Conservation (phyloP, 768 basidiomycete species). For the Lactifluus pinguis region DNA sequence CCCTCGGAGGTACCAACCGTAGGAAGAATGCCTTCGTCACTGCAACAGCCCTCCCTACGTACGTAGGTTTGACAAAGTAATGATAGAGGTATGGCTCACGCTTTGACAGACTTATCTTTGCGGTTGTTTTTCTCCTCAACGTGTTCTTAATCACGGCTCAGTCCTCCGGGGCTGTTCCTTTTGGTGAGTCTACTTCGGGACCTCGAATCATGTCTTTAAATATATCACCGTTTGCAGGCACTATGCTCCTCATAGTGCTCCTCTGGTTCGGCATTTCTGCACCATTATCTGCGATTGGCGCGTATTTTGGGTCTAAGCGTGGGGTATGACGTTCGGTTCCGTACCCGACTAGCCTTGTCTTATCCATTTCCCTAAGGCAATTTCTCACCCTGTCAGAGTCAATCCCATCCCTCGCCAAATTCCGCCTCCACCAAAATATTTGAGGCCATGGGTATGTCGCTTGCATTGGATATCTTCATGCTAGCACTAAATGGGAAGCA, state of each 20-base stretch:
- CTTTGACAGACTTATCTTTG: slow-evolving; percentile 60
- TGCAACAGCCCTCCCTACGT: slow-evolving; percentile 84
- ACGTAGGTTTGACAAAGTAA: slow-evolving; percentile 23
- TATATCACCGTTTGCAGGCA: slow-evolving; percentile 37
- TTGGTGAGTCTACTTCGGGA: slow-evolving; percentile 45
- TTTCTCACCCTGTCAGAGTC: slow-evolving; percentile 80
- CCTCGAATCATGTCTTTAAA: background rate
- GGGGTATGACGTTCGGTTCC: slow-evolving; percentile 47
- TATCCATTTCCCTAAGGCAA: slow-evolving; percentile 34
- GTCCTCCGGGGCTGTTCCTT: slow-evolving; percentile 94
- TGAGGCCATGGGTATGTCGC: slow-evolving; percentile 62
- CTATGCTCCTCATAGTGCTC: slow-evolving; percentile 73
- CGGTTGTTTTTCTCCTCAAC: slow-evolving; percentile 82
- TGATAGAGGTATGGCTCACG: background rate
- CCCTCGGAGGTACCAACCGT: slow-evolving; percentile 69
- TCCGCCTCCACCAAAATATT: slow-evolving; percentile 77
- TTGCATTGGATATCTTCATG: background rate
- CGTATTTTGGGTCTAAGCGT: slow-evolving; percentile 78
- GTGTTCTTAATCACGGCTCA: slow-evolving; percentile 76
- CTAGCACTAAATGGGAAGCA: background rate
- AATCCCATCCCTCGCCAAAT: slow-evolving; percentile 96
- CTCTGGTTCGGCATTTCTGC: slow-evolving; percentile 94
- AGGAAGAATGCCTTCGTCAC: slow-evolving; percentile 81
- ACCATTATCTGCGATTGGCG: slow-evolving; percentile 78
- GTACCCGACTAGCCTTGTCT: background rate